Conservation (phyloP, 1,284 basidiomycete species). For the Laetiporus sulphureus region DNA sequence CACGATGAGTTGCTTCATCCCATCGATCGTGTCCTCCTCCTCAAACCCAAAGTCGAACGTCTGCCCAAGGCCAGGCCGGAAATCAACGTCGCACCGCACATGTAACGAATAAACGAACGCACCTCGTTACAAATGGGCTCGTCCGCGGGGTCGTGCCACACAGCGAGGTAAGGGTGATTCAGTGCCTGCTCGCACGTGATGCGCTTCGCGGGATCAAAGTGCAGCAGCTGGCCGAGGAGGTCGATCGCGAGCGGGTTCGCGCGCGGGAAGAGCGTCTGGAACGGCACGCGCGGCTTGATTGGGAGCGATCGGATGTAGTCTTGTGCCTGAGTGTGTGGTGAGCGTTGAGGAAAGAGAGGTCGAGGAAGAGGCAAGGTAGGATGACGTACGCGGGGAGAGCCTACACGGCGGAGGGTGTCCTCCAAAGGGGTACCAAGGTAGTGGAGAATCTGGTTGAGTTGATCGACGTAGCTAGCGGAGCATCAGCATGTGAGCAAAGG, state of each 20-base stretch:
- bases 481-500: not conserved
- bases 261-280: conserved; percentile 85
- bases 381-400: conserved; percentile 71
- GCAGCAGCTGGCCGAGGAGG: conserved; percentile 84
- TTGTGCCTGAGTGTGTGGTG: conserved; percentile 62
- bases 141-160: conserved; percentile 94
- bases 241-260: conserved; percentile 95
- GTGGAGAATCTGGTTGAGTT: conserved; percentile 97
- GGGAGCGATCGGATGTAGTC: conserved; percentile 98
- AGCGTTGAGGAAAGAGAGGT: not conserved
- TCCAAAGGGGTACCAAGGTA: conserved; percentile 96
- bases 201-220: conserved; percentile 94
- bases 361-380: conserved; percentile 1
- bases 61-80: conserved; percentile 29
- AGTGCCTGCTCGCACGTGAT: conserved; percentile 96
- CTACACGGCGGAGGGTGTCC: conserved; percentile 92
- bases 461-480: conserved; percentile 81
- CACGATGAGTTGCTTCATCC: conserved; percentile 95
- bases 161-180: conserved; percentile 88
- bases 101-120: conserved; percentile 5
- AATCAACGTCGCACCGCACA: not conserved
- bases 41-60: conserved; percentile 99
- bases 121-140: conserved; percentile 62
- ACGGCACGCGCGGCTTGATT: conserved; percentile 91
- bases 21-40: conserved; percentile 92